Evolutionary conservation across 2,329 filamentous ascomycete genomes (phyloP).

Genomic region (Fusarium albosuccineum): DNA sequence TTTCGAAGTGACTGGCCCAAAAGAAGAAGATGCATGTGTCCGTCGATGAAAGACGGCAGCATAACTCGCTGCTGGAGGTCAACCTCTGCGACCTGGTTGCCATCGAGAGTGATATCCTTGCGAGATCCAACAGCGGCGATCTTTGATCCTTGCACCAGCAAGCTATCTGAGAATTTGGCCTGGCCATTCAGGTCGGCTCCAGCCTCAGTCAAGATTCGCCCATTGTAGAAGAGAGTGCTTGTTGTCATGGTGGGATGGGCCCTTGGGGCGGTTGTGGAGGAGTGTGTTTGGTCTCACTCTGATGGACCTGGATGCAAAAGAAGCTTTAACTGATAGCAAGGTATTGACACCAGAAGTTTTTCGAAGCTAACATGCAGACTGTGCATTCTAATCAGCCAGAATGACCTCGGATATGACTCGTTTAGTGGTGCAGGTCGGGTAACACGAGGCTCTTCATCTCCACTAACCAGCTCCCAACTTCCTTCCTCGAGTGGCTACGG

Average conservation of each 20-base stretch:
- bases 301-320: too few relatives aligned
- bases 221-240: slow-evolving; percentile 37
- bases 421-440: background rate
- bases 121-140: slow-evolving; percentile 50
- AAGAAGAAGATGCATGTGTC: slow-evolving; percentile 4
- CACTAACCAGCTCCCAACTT: background rate
- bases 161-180: slow-evolving; percentile 43
- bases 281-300: too few relatives aligned
- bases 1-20: background rate
- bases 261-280: background rate
- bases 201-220: slow-evolving; percentile 36
- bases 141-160: slow-evolving; percentile 48
- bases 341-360: too few relatives aligned
- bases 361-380: too few relatives aligned
- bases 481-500: background rate
- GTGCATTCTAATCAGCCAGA: too few relatives aligned
- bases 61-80: background rate
- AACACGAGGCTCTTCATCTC: background rate
- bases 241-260: background rate
- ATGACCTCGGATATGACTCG: slow-evolving; percentile 1
- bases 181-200: slow-evolving; percentile 26
- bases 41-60: background rate
- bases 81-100: background rate
- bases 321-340: too few relatives aligned
- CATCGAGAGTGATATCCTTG: slow-evolving; percentile 11